Evolutionary conservation across 306 rosid genomes (phyloP).

Genomic region (Casuarina glauca): DNA sequence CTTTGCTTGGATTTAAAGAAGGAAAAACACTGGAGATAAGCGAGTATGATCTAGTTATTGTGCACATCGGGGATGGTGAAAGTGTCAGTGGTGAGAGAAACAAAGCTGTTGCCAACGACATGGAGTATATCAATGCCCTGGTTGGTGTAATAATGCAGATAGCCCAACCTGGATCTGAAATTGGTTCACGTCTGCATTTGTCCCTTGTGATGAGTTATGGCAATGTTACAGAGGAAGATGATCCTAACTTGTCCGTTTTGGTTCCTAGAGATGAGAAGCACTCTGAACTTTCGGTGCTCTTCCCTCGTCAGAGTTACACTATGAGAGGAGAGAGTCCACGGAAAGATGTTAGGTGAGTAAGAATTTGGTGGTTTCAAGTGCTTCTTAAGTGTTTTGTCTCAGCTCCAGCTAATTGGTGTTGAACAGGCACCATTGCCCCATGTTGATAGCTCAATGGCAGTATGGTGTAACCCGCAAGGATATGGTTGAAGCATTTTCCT

Average conservation of each 20-base stretch:
- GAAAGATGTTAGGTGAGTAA: slow-evolving; percentile 69
- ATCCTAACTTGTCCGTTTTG: slow-evolving; percentile 48
- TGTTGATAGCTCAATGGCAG: slow-evolving; percentile 88
- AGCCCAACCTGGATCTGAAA: slow-evolving; percentile 60
- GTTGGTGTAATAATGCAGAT: slow-evolving; percentile 59
- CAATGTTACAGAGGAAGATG: slow-evolving; percentile 43
- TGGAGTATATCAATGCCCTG: slow-evolving; percentile 61
- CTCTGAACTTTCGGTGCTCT: slow-evolving; percentile 47
- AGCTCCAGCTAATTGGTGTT: slow-evolving; percentile 27
- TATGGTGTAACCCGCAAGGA: slow-evolving; percentile 92
- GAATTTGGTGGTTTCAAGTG: slow-evolving; percentile 13
- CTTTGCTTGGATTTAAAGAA: slow-evolving; percentile 77
- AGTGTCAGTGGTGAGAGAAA: slow-evolving; percentile 34
- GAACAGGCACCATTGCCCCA: slow-evolving; percentile 75
- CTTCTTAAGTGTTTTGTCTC: slow-evolving; percentile 16
- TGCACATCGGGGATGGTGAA: slow-evolving; percentile 74
- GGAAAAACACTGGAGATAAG: slow-evolving; percentile 53
- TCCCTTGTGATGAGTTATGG: slow-evolving; percentile 86
- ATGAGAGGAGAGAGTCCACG: slow-evolving; percentile 76
- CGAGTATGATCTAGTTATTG: slow-evolving; percentile 69
- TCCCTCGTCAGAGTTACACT: slow-evolving; percentile 81
- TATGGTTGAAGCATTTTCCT: slow-evolving; percentile 57
- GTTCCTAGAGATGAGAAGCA: slow-evolving; percentile 36
- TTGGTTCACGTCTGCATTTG: slow-evolving; percentile 70
- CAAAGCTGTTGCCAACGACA: slow-evolving; percentile 35